Evolutionary conservation across 345 rosid genomes (phyloP).

Genomic region (Brassica incana): DNA sequence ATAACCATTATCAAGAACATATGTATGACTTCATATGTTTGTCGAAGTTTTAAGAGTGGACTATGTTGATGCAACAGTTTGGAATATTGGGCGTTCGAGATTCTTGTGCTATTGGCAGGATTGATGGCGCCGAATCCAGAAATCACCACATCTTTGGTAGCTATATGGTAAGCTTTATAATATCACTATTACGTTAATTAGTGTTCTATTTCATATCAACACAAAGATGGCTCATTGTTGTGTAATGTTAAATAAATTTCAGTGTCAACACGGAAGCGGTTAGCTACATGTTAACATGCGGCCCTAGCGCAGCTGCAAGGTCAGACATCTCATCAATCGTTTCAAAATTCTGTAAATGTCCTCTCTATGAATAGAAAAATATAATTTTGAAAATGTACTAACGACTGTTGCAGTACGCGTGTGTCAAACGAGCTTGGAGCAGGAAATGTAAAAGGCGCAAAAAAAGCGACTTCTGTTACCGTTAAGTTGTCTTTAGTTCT

Average conservation of each 20-base stretch:
- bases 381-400: neutral
- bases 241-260: neutral
- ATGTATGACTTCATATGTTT: neutral
- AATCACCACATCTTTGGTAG: conserved; percentile 56
- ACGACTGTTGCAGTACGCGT: conserved; percentile 55
- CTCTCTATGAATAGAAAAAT: neutral
- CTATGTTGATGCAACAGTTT: conserved; percentile 42
- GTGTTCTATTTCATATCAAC: neutral
- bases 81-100: conserved; percentile 83
- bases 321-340: conserved; percentile 26
- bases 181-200: neutral
- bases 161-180: conserved; percentile 56
- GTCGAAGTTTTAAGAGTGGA: conserved; percentile 11
- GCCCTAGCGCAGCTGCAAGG: conserved; percentile 87
- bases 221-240: neutral
- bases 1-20: neutral
- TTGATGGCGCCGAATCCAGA: conserved; percentile 57
- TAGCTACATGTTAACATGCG: conserved; percentile 64
- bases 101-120: conserved; percentile 76
- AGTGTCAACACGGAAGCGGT: conserved; percentile 67
- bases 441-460: conserved; percentile 47
- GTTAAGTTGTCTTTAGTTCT: conserved; percentile 57
- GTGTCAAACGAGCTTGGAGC: conserved; percentile 86
- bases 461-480: conserved; percentile 49
- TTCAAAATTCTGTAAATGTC: neutral